Evolutionary conservation across 179 eudicot species (phyloP).

Genomic region (Vitellaria paradoxa): DNA sequence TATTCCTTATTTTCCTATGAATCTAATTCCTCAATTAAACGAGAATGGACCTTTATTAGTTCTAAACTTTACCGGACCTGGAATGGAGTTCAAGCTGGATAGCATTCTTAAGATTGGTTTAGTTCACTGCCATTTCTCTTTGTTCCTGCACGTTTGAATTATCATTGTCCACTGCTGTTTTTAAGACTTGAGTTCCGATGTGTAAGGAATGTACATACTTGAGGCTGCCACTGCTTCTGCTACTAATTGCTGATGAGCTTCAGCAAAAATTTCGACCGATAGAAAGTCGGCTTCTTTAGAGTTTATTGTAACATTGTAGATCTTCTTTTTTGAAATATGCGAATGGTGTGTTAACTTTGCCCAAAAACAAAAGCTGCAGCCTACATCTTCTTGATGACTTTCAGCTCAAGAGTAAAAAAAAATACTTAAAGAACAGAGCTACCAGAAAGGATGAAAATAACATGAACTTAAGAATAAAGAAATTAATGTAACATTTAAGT

Average conservation of each 20-base stretch:
- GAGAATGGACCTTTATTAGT: too few species aligned
- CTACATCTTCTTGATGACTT: background rate
- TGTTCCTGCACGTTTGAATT: background rate
- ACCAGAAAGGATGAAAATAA: background rate
- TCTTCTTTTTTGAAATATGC: background rate
- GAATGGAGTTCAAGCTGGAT: too few species aligned
- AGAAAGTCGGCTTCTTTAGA: background rate
- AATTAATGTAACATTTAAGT: background rate
- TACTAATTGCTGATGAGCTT: background rate
- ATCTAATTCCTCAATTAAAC: background rate
- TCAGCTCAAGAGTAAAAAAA: background rate
- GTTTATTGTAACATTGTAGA: background rate
- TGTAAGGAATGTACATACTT: background rate
- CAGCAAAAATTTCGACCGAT: background rate
- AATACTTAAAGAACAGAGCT: background rate
- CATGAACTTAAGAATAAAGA: background rate
- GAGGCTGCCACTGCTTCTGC: background rate
- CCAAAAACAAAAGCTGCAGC: too few species aligned
- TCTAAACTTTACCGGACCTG: too few species aligned
- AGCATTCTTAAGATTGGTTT: background rate
- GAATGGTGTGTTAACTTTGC: too few species aligned
- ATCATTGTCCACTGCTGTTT: background rate
- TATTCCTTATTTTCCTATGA: background rate
- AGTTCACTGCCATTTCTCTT: conserved; percentile 1
- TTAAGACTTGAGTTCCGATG: background rate